These are phyloP conservation scores for Pontederia crassipes DNA, from an alignment of 176 grass and related monocot species.

Conservation along the genomic window DNA sequence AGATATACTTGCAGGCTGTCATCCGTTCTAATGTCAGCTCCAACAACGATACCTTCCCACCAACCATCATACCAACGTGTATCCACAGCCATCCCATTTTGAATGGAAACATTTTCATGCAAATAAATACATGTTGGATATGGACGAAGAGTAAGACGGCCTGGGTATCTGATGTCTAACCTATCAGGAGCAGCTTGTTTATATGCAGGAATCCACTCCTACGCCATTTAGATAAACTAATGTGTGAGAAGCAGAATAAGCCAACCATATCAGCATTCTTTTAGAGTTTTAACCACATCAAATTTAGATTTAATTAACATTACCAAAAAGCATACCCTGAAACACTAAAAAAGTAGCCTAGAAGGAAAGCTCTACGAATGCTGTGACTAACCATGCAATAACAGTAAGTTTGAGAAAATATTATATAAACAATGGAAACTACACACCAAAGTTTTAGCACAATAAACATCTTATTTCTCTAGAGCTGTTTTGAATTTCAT, in stretches of 20 bases:
- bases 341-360: too few species aligned
- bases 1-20: background rate
- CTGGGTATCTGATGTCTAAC: conserved; percentile 45
- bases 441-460: too few species aligned
- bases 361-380: too few species aligned
- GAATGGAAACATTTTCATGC: conserved; percentile 6
- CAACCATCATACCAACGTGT: conserved; percentile 71
- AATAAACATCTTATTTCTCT: too few species aligned
- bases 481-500: too few species aligned
- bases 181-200: conserved; percentile 62
- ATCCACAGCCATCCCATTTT: conserved; percentile 63
- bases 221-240: conserved; percentile 17
- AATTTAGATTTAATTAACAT: too few species aligned
- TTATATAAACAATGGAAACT: too few species aligned
- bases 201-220: conserved; percentile 58
- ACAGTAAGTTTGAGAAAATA: too few species aligned
- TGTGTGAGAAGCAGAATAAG: background rate
- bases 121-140: conserved; percentile 27
- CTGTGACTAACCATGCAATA: too few species aligned
- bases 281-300: too few species aligned
- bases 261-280: too few species aligned
- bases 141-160: conserved; percentile 47
- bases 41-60: conserved; percentile 76
- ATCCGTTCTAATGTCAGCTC: conserved; percentile 23
- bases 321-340: too few species aligned